phyloP scores from a whole-genome alignment of 148 eudicot species.

The Pouteria glomerata region DNA sequence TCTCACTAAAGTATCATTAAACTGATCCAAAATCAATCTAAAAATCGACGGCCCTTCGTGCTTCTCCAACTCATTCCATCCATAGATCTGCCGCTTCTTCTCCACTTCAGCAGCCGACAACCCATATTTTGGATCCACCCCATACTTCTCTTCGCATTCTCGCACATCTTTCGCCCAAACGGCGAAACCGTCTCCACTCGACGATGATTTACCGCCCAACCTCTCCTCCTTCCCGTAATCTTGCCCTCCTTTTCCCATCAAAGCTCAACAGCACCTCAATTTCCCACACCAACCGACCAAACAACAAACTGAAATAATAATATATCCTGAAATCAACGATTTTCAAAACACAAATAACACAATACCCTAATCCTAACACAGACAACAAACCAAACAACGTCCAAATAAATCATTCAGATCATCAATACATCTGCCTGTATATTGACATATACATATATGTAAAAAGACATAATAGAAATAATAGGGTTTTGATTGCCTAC shows the following conservation, averaged over 20 bases:
- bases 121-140: conserved; percentile 29
- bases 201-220: background rate
- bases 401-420: background rate
- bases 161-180: conserved; percentile 39
- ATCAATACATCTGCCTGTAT: background rate
- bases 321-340: too few species aligned
- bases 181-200: conserved; percentile 21
- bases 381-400: background rate
- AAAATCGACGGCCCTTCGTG: conserved; percentile 41
- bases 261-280: background rate
- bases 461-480: too few species aligned
- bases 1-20: conserved; percentile 46
- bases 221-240: conserved; percentile 40
- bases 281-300: background rate
- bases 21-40: conserved; percentile 48
- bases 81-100: conserved; percentile 32
- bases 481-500: conserved; percentile 8
- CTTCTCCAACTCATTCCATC: conserved; percentile 45
- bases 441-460: background rate
- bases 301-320: background rate
- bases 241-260: conserved; percentile 64
- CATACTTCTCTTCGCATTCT: conserved; percentile 38
- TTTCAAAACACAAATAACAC: background rate
- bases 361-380: conserved; percentile 9
- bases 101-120: conserved; percentile 32